Evolutionary conservation across 2,329 filamentous ascomycete genomes (phyloP).

Genomic region (Plenodomus lindquistii): DNA sequence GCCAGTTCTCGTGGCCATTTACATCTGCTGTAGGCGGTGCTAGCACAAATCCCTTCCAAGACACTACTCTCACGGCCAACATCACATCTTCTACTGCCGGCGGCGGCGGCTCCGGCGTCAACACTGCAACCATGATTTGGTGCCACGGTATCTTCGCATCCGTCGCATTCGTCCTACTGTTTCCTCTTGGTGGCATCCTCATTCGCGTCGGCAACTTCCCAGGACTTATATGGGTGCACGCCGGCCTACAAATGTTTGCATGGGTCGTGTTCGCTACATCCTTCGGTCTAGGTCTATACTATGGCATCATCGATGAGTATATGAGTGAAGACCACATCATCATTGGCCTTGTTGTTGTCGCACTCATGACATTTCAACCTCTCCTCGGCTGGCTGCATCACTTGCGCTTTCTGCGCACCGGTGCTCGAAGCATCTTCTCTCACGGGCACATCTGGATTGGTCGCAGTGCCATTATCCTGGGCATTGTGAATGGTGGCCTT

Average conservation of each 20-base stretch:
- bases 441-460: constrained; percentile 60
- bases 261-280: constrained; percentile 51
- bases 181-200: constrained; percentile 46
- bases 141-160: constrained; percentile 45
- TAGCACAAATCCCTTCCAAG: constrained; percentile 10
- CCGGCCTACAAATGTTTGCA: constrained; percentile 50
- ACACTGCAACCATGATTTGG: constrained; percentile 17
- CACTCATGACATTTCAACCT: constrained; percentile 57
- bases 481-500: constrained; percentile 59
- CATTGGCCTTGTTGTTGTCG: constrained; percentile 56
- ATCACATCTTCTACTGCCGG: not conserved
- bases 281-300: constrained; percentile 53
- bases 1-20: constrained; percentile 10
- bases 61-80: constrained; percentile 7
- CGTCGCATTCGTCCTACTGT: constrained; percentile 43
- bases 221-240: constrained; percentile 45
- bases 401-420: constrained; percentile 50
- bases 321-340: constrained; percentile 50
- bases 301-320: constrained; percentile 45
- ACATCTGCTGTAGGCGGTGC: constrained; percentile 10
- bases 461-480: constrained; percentile 53
- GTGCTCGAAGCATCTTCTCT: constrained; percentile 48
- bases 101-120: not conserved
- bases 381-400: constrained; percentile 56
- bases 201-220: constrained; percentile 44